A percentile compares a stretch with the other conserved stretches of the same genome.
phyloP scores from a whole-genome alignment of 805 yeast species.

The Yueomyces sp. region DNA sequence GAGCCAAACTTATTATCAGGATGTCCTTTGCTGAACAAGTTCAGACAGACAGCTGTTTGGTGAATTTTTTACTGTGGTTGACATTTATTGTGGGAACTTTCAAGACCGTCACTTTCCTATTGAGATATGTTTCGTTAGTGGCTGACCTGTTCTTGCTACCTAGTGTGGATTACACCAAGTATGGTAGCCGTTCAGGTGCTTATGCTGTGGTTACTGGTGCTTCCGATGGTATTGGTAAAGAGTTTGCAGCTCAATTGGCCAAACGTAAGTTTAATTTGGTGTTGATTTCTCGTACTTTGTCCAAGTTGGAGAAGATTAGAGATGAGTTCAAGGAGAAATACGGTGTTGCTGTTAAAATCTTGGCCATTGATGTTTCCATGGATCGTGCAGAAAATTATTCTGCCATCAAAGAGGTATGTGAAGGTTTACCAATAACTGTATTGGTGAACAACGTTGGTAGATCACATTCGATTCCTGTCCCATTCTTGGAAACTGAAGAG shows the following conservation, averaged over 20 bases:
- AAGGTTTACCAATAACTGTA: conserved; percentile 50
- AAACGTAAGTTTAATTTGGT: conserved; percentile 70
- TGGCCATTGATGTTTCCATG: conserved; percentile 68
- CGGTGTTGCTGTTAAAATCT: conserved; percentile 46
- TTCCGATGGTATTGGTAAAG: conserved; percentile 95
- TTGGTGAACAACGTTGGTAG: conserved; percentile 89
- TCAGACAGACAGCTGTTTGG: conserved; percentile 10
- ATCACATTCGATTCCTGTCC: conserved; percentile 90
- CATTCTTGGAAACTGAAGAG: conserved; percentile 68
- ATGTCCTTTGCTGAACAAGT: conserved; percentile 15
- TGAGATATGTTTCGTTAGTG: conserved; percentile 41
- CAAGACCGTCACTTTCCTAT: conserved; percentile 37
- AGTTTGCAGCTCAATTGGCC: conserved; percentile 79
- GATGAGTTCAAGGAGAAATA: conserved; percentile 46
- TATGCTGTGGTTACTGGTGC: conserved; percentile 99
- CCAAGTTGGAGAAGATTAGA: conserved; percentile 58
- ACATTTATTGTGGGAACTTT: conserved; percentile 49
- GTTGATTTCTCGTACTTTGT: conserved; percentile 70
- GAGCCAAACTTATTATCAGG: too few relatives aligned
- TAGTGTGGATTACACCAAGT: conserved; percentile 40
- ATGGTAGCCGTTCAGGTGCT: conserved; percentile 57
- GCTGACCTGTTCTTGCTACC: conserved; percentile 54
- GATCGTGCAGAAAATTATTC: conserved; percentile 48
- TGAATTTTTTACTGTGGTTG: conserved; percentile 22
- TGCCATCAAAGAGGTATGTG: conserved; percentile 32